Evolutionary conservation across 208 protist species (phyloP), one percentile per base, ranked within the genome.

Genomic region (Crithidia thermophila): DNA sequence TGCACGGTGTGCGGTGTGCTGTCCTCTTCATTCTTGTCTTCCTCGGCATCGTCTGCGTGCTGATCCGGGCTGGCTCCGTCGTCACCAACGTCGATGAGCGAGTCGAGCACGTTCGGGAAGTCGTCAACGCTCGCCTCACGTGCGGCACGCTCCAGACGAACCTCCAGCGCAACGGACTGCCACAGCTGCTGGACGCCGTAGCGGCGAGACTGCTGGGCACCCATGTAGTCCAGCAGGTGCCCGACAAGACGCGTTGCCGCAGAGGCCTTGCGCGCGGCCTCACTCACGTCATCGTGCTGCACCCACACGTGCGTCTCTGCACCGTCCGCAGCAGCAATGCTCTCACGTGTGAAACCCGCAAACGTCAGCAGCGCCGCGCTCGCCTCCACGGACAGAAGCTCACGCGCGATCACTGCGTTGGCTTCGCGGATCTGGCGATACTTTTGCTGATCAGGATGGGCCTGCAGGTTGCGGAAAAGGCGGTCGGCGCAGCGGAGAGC

Each of bases 371-470:
- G 61, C 9, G 46, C 30, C 27, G 75, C 63, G 18, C 56, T 62
- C 9, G 82, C 75, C 28, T 81, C 81, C 39, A 90, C 82, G 11
- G 60, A 13, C 56, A 88, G 76, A 14, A 94, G 55, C 53, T 90
- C 73, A 9, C 58, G 61, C 9, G 63, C 66, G 37, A 94, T 56
- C 0, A 56, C 42, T 10, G 46, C 34, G 51, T 91, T 91, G 7
- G 45, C 30, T n/a, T 74, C 67, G 2, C 85, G 82, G 27, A 94
- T 52, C 0, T 71, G 69, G 7, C 78, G 75, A 71, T 85, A 94
- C 62, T 80, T 89, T 8, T 60, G 39, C 31, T 94, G 71, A 0
- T 25, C 21, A 0, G 88, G 83, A 61, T 72, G 57, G 28, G 64
- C 36, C 33, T 56, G 34, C 5, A 91, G 13, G 53, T 94, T 94